Conservation (phyloP, 495 filamentous ascomycete species). For the Aspergillus hancockii region DNA sequence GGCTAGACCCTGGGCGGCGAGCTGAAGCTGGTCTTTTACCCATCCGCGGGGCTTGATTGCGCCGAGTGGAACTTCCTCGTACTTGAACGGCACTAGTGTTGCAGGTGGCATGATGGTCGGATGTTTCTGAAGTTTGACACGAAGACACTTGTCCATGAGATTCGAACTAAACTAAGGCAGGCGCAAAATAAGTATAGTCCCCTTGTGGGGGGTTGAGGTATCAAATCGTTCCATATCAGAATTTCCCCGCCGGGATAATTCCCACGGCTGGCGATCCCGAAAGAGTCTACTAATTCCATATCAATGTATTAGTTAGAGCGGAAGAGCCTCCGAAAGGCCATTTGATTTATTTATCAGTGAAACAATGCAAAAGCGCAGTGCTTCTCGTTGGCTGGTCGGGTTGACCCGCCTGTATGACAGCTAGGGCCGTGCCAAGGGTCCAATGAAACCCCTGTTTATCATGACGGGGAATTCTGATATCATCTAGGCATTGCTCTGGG, state of each 20-base stretch:
- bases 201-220: background rate
- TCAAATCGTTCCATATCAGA: background rate
- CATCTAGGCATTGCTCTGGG: background rate
- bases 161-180: no score
- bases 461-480: background rate
- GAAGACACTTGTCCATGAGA: no score
- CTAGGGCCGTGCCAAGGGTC: background rate
- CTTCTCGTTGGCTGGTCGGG: background rate
- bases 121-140: background rate
- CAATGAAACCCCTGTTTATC: background rate
- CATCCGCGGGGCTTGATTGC: conserved; percentile 58
- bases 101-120: background rate
- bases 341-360: background rate
- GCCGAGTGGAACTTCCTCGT: background rate
- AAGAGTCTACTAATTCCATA: background rate
- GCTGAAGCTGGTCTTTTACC: conserved; percentile 56
- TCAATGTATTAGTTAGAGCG: background rate
- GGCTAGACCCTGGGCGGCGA: conserved; percentile 56
- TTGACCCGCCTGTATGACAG: background rate
- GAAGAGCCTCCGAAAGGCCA: background rate
- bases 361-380: background rate
- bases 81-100: background rate
- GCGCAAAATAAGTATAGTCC: background rate
- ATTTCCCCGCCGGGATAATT: background rate
- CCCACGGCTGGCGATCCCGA: background rate